Conservation (phyloP, 768 basidiomycete species). For the Agrocybe praecox region DNA sequence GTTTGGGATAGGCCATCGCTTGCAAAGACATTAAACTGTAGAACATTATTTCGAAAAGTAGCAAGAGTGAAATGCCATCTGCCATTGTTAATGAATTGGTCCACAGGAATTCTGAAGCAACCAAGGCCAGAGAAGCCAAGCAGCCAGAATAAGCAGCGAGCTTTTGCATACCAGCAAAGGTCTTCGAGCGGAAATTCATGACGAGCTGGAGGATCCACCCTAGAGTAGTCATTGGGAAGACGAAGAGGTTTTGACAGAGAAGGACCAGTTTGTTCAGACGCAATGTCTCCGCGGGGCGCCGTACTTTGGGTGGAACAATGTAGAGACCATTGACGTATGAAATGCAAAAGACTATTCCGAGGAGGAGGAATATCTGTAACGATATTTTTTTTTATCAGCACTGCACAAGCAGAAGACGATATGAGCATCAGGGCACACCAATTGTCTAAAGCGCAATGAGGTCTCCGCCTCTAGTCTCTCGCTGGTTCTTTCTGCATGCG, state of each 20-base stretch:
- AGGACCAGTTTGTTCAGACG: not conserved
- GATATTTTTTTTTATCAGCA: not conserved
- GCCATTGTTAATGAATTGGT: not conserved
- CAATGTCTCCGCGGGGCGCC: not conserved
- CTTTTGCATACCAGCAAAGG: constrained; percentile 14
- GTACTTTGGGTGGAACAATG: not conserved
- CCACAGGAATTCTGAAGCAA: not conserved
- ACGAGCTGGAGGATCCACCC: constrained; percentile 13
- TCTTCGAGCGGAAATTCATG: constrained; percentile 10
- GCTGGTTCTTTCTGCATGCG: constrained; percentile 35
- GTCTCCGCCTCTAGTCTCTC: constrained; percentile 7
- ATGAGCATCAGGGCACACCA: not conserved
- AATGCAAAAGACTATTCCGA: not conserved
- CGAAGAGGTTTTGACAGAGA: not conserved
- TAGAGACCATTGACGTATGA: not conserved
- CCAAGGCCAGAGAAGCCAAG: not conserved
- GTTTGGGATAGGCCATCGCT: no score
- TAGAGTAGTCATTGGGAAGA: constrained; percentile 2
- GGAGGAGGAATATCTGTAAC: not conserved
- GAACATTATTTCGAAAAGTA: no score
- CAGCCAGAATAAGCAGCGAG: not conserved
- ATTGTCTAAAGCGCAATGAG: not conserved
- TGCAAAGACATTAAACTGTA: no score
- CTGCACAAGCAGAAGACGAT: not conserved
- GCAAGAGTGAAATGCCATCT: no score